Base-by-base conservation (phyloP, 2,329 filamentous ascomycete species). In the Hypoxylon sp. region DNA sequence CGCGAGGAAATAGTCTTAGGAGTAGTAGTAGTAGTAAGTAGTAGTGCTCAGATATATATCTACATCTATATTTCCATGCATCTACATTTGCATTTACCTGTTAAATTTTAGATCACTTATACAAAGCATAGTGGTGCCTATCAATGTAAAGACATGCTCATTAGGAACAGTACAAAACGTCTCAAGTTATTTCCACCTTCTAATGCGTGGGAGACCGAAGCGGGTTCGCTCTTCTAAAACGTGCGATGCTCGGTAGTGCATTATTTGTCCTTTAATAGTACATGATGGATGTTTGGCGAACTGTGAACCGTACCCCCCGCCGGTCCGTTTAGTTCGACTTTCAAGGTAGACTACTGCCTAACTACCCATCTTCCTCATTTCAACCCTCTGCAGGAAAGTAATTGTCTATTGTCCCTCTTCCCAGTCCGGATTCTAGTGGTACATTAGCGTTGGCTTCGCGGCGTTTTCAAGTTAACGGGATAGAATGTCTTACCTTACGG, bases 401-500 rank as follows among this genome's bases (percentile, higher is more conserved):
- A 9, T 26, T 31, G 13, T 29, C 60, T 70, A 78, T 68, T 80
- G 81, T 49, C 72, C 74, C 51, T 69, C 73, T 15, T 80, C 77
- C 79, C 79, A 82, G 29, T 82, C 77, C 4, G 79, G 78, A 62
- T 82, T 82, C 79, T 82, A 55, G 25, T 30, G 35, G n/a, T 8
- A 21, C n/a, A 34, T 59, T 47, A 25, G 9, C 6, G 9, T 25
- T 25, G 9, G 21, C 21, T 25, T 25, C 21, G 9, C 21, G 5
- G 9, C 21, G 5, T 25, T 6, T 25, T 6, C 5, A 9, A 25
- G 21, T 25, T 25, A 25, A 25, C n/a, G n/a, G n/a, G n/a, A 25
- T 25, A 5, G 21, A 25, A 25, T 25, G 9, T 25, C 83, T 75
- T 81, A 96, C 93, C 91, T 97, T 97, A 80, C 89, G 88, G 73